These are phyloP conservation scores for Canariomyces notabilis DNA, from an alignment of 2,329 filamentous ascomycete genomes.

Conservation along the genomic window DNA sequence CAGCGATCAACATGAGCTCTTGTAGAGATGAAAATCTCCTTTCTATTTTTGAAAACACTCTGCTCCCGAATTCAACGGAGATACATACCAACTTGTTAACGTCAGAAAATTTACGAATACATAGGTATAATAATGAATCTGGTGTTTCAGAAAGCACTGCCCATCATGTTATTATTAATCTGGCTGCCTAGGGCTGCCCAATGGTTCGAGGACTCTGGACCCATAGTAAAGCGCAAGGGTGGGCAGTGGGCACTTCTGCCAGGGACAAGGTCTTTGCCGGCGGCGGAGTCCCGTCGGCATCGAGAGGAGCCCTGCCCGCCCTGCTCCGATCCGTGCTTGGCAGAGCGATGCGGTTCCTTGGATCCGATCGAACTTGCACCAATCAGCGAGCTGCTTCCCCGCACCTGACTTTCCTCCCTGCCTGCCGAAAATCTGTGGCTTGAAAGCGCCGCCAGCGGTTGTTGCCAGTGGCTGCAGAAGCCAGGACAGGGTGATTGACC, in stretches of 20 bases:
- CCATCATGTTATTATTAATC: background rate
- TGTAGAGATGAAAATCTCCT: background rate
- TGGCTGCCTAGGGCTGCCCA: conserved; percentile 10
- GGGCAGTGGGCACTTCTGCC: background rate
- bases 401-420: conserved; percentile 11
- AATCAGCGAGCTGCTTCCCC: conserved; percentile 1
- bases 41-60: background rate
- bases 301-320: background rate
- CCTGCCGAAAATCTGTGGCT: conserved; percentile 16
- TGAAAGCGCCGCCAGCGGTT: conserved; percentile 12
- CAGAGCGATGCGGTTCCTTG: background rate
- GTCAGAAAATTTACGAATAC: too few species aligned
- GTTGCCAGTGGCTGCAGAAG: conserved; percentile 1
- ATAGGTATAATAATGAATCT: too few species aligned
- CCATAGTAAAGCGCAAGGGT: background rate
- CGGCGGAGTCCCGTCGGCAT: conserved; percentile 6
- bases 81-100: too few species aligned
- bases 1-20: background rate
- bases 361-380: background rate
- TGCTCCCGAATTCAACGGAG: too few species aligned
- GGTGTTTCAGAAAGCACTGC: conserved; percentile 7
- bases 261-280: background rate
- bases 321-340: conserved; percentile 11
- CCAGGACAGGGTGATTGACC: background rate
- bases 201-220: background rate